Conservation (phyloP, 2,329 filamentous ascomycete species). For the Fusarium chuoi region DNA sequence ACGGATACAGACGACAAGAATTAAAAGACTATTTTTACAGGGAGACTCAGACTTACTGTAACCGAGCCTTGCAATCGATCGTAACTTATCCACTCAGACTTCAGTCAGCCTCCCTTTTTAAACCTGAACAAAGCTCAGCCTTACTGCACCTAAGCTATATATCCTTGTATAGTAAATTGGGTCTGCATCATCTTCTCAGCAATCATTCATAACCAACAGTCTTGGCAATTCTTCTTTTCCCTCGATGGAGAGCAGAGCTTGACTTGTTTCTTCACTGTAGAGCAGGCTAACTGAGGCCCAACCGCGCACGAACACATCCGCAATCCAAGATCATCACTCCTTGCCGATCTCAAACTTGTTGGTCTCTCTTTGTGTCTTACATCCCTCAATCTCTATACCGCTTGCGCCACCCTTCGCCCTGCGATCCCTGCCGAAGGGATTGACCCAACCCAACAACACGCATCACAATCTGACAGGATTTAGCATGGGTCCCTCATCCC, state of each 20-base stretch:
- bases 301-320: not conserved
- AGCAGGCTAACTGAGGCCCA: not conserved
- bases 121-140: conserved; percentile 24
- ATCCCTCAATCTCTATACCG: not conserved
- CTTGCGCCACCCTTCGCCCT: conserved; percentile 19
- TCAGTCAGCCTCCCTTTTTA: conserved; percentile 16
- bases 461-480: not conserved
- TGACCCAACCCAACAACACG: not conserved
- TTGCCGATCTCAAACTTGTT: not conserved
- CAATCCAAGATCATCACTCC: not conserved
- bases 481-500: conserved; percentile 21
- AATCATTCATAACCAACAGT: conserved; percentile 11
- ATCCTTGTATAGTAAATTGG: conserved; percentile 9
- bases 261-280: not conserved
- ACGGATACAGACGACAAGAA: not conserved
- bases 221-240: not conserved
- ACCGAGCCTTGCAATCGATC: conserved; percentile 8
- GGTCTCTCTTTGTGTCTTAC: not conserved
- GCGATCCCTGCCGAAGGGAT: conserved; percentile 7
- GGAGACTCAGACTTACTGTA: not conserved
- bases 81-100: conserved; percentile 1
- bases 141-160: conserved; percentile 15
- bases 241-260: not conserved
- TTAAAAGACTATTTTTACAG: not conserved
- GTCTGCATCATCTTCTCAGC: conserved; percentile 10